Base-by-base conservation (phyloP, 2,329 filamentous ascomycete genomes). In the Emericellopsis atlantica region DNA sequence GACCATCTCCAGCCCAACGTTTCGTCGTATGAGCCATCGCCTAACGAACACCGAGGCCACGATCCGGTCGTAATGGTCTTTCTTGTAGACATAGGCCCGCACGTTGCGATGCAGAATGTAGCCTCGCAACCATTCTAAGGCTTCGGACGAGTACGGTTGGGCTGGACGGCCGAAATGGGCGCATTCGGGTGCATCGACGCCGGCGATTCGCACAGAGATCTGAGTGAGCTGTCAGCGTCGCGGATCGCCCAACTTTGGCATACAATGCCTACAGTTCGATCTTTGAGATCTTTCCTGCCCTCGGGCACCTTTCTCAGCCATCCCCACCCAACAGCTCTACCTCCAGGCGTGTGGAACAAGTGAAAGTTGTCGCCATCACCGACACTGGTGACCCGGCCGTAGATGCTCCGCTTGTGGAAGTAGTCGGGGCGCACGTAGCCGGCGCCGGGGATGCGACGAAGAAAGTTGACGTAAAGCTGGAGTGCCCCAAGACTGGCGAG, bases 331-430 rank as follows among this genome's bases (percentile, higher is more conserved):
- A 82, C 73, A 40, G 89, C 60, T 48, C 79, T 73, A 10, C 92
- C 92, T n/a, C 90, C 90, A 0, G 92, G 92, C 0, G 88, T 96
- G 59, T 98, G 92, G 58, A 83, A 98, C 37, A 98, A 60, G 50
- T 92, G 83, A 59, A 98, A 95, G 56, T 90, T 90, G 61, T 98
- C 92, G 4, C 88, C 93, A 69, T 98, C 92, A 34, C 93, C 92
- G 21, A 98, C 92, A 50, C 84, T 88, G 11, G 90, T 95, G 34
- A 96, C 92, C 46, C 74, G 75, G 12, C 92, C 92, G 51, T 90
- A 83, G 34, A 98, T 56, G 49, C 77, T 89, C 50, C 84, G 74
- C 45, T 69, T 79, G 36, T 84, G 77, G 56, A 90, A 90, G 55
- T 81, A 82, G 10, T 69, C 66, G 2, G 86, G 83, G 37, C 78